These are phyloP conservation scores for Xylariaceae sp. DNA, from an alignment of 2,329 filamentous ascomycete species.

Conservation along the genomic window DNA sequence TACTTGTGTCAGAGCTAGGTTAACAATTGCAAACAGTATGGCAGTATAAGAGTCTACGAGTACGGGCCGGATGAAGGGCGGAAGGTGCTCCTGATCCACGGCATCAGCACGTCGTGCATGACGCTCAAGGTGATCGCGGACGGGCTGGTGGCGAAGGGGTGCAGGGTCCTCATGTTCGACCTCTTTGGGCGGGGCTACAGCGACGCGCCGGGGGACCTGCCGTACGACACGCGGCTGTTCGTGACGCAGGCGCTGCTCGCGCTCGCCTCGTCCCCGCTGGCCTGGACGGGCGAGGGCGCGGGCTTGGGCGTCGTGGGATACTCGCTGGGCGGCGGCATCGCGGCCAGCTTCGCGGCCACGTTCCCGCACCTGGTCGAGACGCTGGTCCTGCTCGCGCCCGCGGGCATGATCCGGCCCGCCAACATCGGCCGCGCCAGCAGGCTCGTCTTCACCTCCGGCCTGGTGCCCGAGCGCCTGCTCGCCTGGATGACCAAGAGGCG, in stretches of 20 bases:
- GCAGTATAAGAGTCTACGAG: conserved; percentile 73
- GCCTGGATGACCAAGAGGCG: conserved; percentile 42
- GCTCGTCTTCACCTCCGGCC: conserved; percentile 49
- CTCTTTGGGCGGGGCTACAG: conserved; percentile 65
- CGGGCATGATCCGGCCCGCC: conserved; percentile 61
- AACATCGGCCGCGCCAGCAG: conserved; percentile 46
- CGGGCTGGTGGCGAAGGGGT: conserved; percentile 61
- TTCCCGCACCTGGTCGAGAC: conserved; percentile 65
- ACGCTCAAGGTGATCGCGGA: conserved; percentile 63
- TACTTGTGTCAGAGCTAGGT: not conserved
- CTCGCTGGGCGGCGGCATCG: conserved; percentile 75
- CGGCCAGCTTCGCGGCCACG: conserved; percentile 65
- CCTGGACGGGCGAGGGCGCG: conserved; percentile 55
- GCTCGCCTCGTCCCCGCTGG: conserved; percentile 61
- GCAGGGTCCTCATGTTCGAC: conserved; percentile 76
- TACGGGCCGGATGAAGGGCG: conserved; percentile 69
- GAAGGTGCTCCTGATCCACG: conserved; percentile 74
- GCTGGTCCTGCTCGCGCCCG: conserved; percentile 72
- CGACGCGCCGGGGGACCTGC: conserved; percentile 58
- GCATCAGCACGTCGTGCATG: conserved; percentile 77
- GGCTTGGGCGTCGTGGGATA: conserved; percentile 74
- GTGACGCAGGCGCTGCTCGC: conserved; percentile 65
- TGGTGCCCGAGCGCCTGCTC: conserved; percentile 49
- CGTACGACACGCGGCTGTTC: conserved; percentile 70
- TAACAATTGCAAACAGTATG: conserved; percentile 47